These are phyloP conservation scores for Beauveria sp. DNA, from an alignment of 2,329 filamentous ascomycete genomes.

Conservation along the genomic window DNA sequence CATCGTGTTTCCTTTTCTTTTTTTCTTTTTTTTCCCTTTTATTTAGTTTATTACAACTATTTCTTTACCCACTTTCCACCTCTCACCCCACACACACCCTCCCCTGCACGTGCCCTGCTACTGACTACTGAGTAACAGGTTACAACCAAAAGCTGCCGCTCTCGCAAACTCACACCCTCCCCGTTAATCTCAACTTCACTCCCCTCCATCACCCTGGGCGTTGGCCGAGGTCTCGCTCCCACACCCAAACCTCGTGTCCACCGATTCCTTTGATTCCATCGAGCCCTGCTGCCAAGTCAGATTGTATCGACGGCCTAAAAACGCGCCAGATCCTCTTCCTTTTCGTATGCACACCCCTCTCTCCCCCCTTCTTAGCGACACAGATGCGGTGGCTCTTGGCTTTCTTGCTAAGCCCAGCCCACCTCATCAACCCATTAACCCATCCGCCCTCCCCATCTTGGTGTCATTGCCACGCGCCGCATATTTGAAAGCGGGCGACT, in stretches of 20 bases:
- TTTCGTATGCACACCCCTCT: not conserved
- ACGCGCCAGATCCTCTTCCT: constrained; percentile 24
- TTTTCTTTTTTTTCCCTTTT: not conserved
- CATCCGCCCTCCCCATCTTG: not conserved
- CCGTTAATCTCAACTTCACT: not conserved
- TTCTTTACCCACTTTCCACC: not conserved
- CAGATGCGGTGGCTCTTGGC: not conserved
- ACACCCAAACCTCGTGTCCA: not conserved
- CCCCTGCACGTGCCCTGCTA: not conserved
- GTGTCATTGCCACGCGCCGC: constrained; percentile 25
- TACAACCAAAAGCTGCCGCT: too few species aligned
- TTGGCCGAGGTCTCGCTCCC: not conserved
- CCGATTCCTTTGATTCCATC: constrained; percentile 1
- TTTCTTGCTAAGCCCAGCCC: not conserved
- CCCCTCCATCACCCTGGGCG: not conserved
- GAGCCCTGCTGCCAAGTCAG: constrained; percentile 22
- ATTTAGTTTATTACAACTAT: not conserved
- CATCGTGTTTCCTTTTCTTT: not conserved
- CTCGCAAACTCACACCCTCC: too few species aligned
- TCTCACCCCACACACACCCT: not conserved
- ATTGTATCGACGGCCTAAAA: constrained; percentile 31
- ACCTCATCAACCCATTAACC: not conserved
- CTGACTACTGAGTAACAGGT: too few species aligned
- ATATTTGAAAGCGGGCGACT: constrained; percentile 30
- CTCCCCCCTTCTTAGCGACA: not conserved